Evolutionary conservation across 805 yeast genomes (phyloP), one percentile per base, ranked within the genome.

Genomic region (Metschnikowia orientalis): DNA sequence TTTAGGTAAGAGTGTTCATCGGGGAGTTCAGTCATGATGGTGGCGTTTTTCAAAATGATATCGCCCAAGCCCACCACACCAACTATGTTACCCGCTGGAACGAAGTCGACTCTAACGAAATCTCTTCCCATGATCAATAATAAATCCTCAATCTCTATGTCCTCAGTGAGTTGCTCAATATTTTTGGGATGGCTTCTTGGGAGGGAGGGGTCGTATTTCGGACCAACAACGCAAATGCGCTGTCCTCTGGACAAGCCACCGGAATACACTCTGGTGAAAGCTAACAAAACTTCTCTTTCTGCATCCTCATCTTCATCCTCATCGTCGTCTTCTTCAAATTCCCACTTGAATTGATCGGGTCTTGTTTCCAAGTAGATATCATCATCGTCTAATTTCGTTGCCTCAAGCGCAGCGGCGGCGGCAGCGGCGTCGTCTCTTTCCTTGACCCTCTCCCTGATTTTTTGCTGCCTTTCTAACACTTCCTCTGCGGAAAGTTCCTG

Each of bases 81-180:
- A 5, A 86, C 94, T 40, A 92, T 87, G 46, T 84, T 87, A 19
- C 99, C 99, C 1, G 97, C 90, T 2, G 95, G 95, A 4, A 90
- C 95, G 11, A 70, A 71, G 26, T 80, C 73, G 42, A 92, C 66
- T 3, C 89, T 70, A 2, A 88, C 77, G 21, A 90, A 62, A 39
- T 92, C 97, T 44, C 90, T 69, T 12, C 98, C 99, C 97, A 92
- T 92, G 34, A 92, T 67, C 35, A 92, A 61, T 49, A 76, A 89
- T 23, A 92, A 60, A 26, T 80, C 83, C 5, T 82, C 72, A 22
- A 92, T 71, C 9, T 69, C 75, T 1, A 82, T 74, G 5, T 69
- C 71, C 18, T 74, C 63, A 18, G 71, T 62, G 39, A 80, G 73
- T 44, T 79, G 79, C 7, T 57, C 63, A 11, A 79, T 79, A 23